Conservation (phyloP, 257 asterid species). For the Solanum sparsipilum region DNA sequence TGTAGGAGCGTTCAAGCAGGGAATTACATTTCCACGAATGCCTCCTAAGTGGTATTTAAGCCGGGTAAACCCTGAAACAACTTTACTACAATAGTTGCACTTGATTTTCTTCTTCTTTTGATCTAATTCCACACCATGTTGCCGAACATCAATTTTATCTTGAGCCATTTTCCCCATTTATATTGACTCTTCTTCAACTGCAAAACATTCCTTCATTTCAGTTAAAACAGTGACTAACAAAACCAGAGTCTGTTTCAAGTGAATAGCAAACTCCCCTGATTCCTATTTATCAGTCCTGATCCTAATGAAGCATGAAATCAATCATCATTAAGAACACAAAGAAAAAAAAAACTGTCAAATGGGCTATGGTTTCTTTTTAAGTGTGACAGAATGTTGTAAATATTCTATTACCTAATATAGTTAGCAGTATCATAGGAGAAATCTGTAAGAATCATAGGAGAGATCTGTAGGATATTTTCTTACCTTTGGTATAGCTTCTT, state of each 20-base stretch:
- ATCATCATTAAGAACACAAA: too few relatives aligned
- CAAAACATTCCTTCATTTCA: neutral
- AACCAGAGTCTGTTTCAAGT: neutral
- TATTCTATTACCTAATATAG: too few relatives aligned
- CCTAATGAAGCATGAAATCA: too few relatives aligned
- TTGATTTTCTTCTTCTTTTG: neutral
- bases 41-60: conserved; percentile 19
- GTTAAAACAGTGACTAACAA: neutral
- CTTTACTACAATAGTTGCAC: conserved; percentile 12
- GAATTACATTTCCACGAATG: conserved; percentile 9
- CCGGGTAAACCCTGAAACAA: conserved; percentile 2
- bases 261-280: neutral
- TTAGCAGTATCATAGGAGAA: too few relatives aligned
- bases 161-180: neutral
- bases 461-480: too few relatives aligned
- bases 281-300: too few relatives aligned
- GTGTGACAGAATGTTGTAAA: too few relatives aligned
- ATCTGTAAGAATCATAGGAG: too few relatives aligned
- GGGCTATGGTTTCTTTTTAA: too few relatives aligned
- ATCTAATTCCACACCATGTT: conserved; percentile 6
- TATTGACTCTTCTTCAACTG: neutral
- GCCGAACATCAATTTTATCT: neutral
- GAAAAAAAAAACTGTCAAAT: too few relatives aligned
- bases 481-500: too few relatives aligned
- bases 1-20: conserved; percentile 3